A percentile compares a stretch with the other conserved stretches of the same genome.
Evolutionary conservation across 768 basidiomycete species (phyloP).

Genomic region (Boletus insuetus): DNA sequence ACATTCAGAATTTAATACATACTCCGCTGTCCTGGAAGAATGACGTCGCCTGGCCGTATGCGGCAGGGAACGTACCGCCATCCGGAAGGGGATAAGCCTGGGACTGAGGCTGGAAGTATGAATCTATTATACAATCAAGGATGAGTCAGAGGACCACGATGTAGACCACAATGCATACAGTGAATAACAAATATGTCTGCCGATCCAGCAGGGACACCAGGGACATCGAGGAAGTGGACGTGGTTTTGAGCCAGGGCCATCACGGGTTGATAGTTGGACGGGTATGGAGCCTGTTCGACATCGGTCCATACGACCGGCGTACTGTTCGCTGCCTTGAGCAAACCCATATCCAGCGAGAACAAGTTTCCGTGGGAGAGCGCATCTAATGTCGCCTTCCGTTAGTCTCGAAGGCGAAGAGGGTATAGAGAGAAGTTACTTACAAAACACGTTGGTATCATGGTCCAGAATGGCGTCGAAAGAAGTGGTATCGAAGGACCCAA

Average conservation of each 20-base stretch:
- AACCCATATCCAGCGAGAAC: conserved; percentile 67
- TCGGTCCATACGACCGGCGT: conserved; percentile 62
- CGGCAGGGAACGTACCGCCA: conserved; percentile 60
- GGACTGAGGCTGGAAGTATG: conserved; percentile 72
- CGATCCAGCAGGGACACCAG: conserved; percentile 61
- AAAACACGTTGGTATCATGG: conserved; percentile 93
- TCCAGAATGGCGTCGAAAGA: conserved; percentile 77
- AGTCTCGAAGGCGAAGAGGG: neutral
- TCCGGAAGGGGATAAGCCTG: conserved; percentile 51
- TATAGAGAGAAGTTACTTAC: conserved; percentile 32
- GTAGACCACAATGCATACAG: conserved; percentile 47
- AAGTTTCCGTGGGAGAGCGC: conserved; percentile 64
- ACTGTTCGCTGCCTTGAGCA: conserved; percentile 58
- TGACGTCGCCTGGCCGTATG: conserved; percentile 65
- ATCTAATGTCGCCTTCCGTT: conserved; percentile 40
- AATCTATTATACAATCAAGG: conserved; percentile 42
- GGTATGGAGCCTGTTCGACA: conserved; percentile 55
- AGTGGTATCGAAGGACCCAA: conserved; percentile 57
- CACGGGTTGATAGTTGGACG: conserved; percentile 61
- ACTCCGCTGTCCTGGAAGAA: conserved; percentile 61
- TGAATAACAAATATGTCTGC: conserved; percentile 86
- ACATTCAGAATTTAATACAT: conserved; percentile 17
- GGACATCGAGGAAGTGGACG: conserved; percentile 76
- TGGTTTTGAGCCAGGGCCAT: conserved; percentile 88
- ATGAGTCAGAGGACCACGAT: neutral